Evolutionary conservation across 1,139 yeast species (phyloP), one percentile per base, ranked within the genome.

Genomic region (Saccharomyces pastorianus): DNA sequence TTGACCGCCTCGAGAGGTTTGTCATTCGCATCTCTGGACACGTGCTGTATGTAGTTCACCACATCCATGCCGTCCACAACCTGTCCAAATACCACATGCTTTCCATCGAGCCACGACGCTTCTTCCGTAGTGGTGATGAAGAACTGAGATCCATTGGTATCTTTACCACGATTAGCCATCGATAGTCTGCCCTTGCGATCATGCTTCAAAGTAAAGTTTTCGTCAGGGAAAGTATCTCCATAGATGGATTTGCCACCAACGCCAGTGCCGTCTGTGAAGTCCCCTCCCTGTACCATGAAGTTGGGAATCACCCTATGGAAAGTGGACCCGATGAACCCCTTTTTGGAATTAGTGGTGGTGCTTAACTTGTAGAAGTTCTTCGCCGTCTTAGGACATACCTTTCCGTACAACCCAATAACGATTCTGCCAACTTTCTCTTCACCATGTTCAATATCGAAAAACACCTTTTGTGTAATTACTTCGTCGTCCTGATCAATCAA

Each of bases 261-360:
- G 76, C 99, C 97, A 78, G 86, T 85, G 72, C 88, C 88, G 73
- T 82, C 78, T 75, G 93, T 90, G 84, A 90, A 88, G 76, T 90
- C 98, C 83, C 99, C 99, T 78, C 98, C 98, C 80, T 93, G 99
- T 74, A 91, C 81, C 99, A 93, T 93, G 83, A 93, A 93, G 71
- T 88, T 85, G 67, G 98, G 98, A 70, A 93, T 93, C 66, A 93
- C 96, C 79, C 99, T 85, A 91, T 93, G 99, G 96, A 93, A 93
- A 66, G 84, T 76, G 56, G 97, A 90, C 68, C 81, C 83, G 71
- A 85, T 84, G 83, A 85, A 91, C 68, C 98, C 98, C 73, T 80
- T 90, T 60, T 98, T 98, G 81, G 91, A 87, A 80, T 91, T 97
- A 71, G 98, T 98, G 63, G 98, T 93, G 56, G 82, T 79, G 75